Evolutionary conservation across 306 rosid genomes (phyloP).

Genomic region (Amphicarpaea edgeworthii): DNA sequence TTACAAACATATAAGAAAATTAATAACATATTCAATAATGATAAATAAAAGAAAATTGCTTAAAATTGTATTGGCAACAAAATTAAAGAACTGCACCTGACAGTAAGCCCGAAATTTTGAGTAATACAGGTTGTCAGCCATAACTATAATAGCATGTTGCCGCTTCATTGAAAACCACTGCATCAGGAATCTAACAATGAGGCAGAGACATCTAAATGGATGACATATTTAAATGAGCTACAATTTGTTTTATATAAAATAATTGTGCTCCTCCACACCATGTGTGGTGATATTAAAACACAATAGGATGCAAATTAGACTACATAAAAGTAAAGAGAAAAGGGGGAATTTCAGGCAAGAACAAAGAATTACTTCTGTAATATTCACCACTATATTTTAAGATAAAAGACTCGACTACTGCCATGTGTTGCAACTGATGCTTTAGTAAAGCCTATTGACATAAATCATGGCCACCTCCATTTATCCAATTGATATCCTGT

Average conservation of each 20-base stretch:
- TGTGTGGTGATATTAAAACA: background rate
- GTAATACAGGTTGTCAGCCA: slow-evolving; percentile 88
- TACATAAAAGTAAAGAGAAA: background rate
- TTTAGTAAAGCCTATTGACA: slow-evolving; percentile 29
- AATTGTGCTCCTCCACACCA: slow-evolving; percentile 1
- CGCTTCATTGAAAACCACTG: slow-evolving; percentile 98
- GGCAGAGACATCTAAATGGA: slow-evolving; percentile 2
- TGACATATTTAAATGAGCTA: slow-evolving; percentile 35
- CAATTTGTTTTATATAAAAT: background rate
- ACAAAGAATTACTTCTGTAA: slow-evolving; percentile 2
- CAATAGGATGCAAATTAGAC: slow-evolving; percentile 4
- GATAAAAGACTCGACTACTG: slow-evolving; percentile 26
- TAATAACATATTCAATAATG: background rate
- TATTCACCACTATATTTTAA: slow-evolving; percentile 25
- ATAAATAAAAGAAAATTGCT: slow-evolving; percentile 11
- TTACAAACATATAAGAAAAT: too few relatives aligned
- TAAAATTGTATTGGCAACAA: slow-evolving; percentile 12
- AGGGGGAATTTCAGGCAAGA: slow-evolving; percentile 17
- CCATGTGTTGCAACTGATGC: slow-evolving; percentile 19
- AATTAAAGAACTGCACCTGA: slow-evolving; percentile 58
- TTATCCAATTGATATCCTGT: slow-evolving; percentile 23
- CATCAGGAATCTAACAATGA: slow-evolving; percentile 43
- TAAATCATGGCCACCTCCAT: slow-evolving; percentile 17
- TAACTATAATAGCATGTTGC: slow-evolving; percentile 79
- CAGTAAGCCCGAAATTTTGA: slow-evolving; percentile 84